Evolutionary conservation across 2,329 filamentous ascomycete genomes (phyloP).

Genomic region (Diplocarpon mali): DNA sequence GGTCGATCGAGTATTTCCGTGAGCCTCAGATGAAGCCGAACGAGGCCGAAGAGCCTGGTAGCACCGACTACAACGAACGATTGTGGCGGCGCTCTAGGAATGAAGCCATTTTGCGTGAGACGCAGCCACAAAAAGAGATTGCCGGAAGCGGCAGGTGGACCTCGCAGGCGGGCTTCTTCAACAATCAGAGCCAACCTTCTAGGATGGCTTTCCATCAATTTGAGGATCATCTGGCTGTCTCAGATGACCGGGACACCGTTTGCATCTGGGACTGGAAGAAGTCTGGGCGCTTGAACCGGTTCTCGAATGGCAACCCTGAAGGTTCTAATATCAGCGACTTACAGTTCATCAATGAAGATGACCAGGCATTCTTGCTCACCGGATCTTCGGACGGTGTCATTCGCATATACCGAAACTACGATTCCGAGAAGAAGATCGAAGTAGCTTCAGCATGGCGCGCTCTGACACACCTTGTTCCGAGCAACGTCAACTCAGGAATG

Average conservation of each 20-base stretch:
- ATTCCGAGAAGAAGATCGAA: slow-evolving; percentile 63
- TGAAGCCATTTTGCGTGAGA: slow-evolving; percentile 82
- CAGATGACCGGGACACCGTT: slow-evolving; percentile 85
- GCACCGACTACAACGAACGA: slow-evolving; percentile 89
- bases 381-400: slow-evolving; percentile 92
- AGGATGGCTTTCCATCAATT: slow-evolving; percentile 98
- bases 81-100: slow-evolving; percentile 89
- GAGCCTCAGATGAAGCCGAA: slow-evolving; percentile 97
- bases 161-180: slow-evolving; percentile 69
- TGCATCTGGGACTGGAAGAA: slow-evolving; percentile 90
- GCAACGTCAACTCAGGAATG: slow-evolving; percentile 87
- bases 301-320: slow-evolving; percentile 87
- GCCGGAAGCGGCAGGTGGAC: slow-evolving; percentile 84
- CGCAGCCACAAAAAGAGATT: slow-evolving; percentile 83
- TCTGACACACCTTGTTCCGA: slow-evolving; percentile 84
- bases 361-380: slow-evolving; percentile 87
- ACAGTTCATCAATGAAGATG: slow-evolving; percentile 96
- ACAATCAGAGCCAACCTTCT: slow-evolving; percentile 78
- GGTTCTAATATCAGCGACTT: slow-evolving; percentile 90
- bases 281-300: slow-evolving; percentile 63
- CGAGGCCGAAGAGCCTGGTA: slow-evolving; percentile 92
- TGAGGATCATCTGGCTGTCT: slow-evolving; percentile 87
- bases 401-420: slow-evolving; percentile 87
- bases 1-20: slow-evolving; percentile 95
- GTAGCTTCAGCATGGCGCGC: slow-evolving; percentile 87